Percentiles rank a stretch among this genome's conserved stretches.
phyloP scores from a whole-genome alignment of 73 alveolate species.

The Effrenium voratum region DNA sequence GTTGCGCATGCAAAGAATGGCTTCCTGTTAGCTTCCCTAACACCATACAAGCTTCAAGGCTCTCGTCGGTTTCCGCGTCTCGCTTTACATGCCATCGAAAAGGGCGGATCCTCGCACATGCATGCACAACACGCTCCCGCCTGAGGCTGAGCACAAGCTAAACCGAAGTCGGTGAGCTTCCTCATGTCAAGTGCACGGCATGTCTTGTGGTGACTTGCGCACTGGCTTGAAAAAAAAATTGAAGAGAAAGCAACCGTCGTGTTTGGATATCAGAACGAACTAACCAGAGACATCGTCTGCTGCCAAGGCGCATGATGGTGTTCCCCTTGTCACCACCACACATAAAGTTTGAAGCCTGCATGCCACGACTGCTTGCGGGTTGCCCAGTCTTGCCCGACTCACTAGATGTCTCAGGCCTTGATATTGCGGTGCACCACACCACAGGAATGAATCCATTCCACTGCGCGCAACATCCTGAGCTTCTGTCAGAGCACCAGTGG shows the following conservation, averaged over 20 bases:
- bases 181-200: neutral
- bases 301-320: constrained; percentile 68
- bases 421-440: constrained; percentile 60
- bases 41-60: no score
- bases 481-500: neutral
- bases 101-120: neutral
- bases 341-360: constrained; percentile 77
- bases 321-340: constrained; percentile 93
- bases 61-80: no score
- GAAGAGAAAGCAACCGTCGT: neutral
- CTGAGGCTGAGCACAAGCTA: constrained; percentile 2
- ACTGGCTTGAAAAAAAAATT: neutral
- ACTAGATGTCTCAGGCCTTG: constrained; percentile 34
- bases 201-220: neutral
- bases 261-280: neutral
- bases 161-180: constrained; percentile 66
- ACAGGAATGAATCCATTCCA: constrained; percentile 82
- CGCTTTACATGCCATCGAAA: no score
- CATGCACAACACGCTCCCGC: neutral
- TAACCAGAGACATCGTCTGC: neutral
- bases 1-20: neutral
- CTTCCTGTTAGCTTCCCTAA: no score
- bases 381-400: neutral
- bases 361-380: neutral
- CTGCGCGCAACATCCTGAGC: constrained; percentile 85